phyloP scores from a whole-genome alignment of 2,329 filamentous ascomycete species.

The Neonectria sp. region DNA sequence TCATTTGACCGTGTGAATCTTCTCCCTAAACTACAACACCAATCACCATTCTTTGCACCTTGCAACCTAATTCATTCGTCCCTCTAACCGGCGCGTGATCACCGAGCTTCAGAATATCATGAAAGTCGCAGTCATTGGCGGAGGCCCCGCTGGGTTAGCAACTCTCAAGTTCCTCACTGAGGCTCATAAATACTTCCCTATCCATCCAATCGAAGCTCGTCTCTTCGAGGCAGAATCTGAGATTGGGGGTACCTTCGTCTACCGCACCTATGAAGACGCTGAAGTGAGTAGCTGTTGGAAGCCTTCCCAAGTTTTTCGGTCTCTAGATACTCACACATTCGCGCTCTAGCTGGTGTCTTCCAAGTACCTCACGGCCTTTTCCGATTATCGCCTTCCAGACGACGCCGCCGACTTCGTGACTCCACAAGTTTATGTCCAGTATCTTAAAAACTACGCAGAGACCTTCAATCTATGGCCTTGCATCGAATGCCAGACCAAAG shows the following conservation, averaged over 20 bases:
- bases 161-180: conserved; percentile 59
- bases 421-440: conserved; percentile 57
- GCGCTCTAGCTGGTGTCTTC: conserved; percentile 60
- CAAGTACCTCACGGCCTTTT: conserved; percentile 66
- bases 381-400: conserved; percentile 61
- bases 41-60: background rate
- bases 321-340: background rate
- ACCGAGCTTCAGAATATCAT: conserved; percentile 35
- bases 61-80: background rate
- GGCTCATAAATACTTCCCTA: conserved; percentile 56
- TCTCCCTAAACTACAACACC: background rate
- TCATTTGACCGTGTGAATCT: background rate
- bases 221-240: conserved; percentile 61
- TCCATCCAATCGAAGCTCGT: conserved; percentile 56
- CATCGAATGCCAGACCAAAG: conserved; percentile 54
- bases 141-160: conserved; percentile 59
- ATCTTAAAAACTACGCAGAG: conserved; percentile 59
- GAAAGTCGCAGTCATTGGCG: conserved; percentile 60
- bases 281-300: conserved; percentile 50
- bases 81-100: too few relatives aligned
- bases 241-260: conserved; percentile 64
- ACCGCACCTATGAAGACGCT: conserved; percentile 64
- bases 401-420: conserved; percentile 62
- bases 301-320: too few relatives aligned
- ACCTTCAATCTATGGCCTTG: conserved; percentile 55